Base-by-base conservation (phyloP, 2,329 filamentous ascomycete species). In the Alternaria panax region DNA sequence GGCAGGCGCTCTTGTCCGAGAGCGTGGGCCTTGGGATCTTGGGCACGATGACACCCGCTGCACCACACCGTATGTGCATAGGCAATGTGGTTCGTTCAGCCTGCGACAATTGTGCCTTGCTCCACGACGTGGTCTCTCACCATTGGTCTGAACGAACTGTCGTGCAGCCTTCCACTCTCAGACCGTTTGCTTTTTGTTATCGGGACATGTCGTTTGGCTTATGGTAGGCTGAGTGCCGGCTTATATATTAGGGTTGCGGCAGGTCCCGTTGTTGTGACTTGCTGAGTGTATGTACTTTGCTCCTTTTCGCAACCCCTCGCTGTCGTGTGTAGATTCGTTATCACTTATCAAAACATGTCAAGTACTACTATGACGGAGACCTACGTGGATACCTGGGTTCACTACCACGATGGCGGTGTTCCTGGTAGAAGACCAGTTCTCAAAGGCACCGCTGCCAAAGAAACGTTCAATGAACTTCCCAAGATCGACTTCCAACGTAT, bases 351-450 rank as follows among this genome's bases (percentile, higher is more conserved):
- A 32, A 59, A 3, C 20, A 61, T 69, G 63, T 62, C 65, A 14
- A 51, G 48, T 9, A 69, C 52, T 7, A 70, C 55, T 4, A 53
- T 54, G 30, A 65, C 60, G 11, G 25, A 66, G 28, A 65, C 54
- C 3, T 22, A 64, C 47, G 51, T 62, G 7, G 57, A 63, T 30
- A 57, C 53, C 5, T 74, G 68, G 62, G 69, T 75, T 0, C 65
- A 74, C 36, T 75, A 74, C 54, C 71, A 75, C 18, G 72, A 75
- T 60, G 72, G 73, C 24, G 72, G 72, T 1, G 53, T 70, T 5
- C 70, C 70, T 5, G 72, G 73, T 22, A 66, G 68, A 14, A 64
- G 72, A 25, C 68, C 57, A 30, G 59, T 75, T 6, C 60, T 75
- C 22, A 71, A 59, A 11, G 71, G 72, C n/a, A 51, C 58, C 18